Conservation (phyloP, 495 filamentous ascomycete genomes). For the Aspergillus coremiiformis region DNA sequence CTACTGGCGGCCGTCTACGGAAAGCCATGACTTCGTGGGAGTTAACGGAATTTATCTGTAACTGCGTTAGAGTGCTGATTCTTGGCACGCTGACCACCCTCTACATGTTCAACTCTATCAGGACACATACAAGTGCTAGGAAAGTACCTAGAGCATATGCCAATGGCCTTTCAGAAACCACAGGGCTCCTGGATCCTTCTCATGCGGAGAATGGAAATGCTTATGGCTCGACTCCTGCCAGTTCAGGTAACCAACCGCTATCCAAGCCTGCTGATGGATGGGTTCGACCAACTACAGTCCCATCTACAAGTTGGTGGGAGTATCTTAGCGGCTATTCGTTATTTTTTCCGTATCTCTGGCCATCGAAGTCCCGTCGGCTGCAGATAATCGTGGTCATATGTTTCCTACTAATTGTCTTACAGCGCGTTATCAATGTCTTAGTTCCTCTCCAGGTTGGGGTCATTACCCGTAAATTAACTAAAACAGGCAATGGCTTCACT, state of each 20-base stretch:
- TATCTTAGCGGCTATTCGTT: slow-evolving; percentile 81
- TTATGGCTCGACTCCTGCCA: slow-evolving; percentile 46
- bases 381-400: slow-evolving; percentile 74
- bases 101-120: slow-evolving; percentile 49
- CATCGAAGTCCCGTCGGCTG: slow-evolving; percentile 61
- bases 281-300: slow-evolving; percentile 58
- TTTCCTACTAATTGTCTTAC: slow-evolving; percentile 65
- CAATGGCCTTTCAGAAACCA: slow-evolving; percentile 47
- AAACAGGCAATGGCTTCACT: slow-evolving; percentile 33
- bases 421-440: slow-evolving; percentile 72
- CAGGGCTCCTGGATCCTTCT: slow-evolving; percentile 39
- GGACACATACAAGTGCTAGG: slow-evolving; percentile 19
- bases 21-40: slow-evolving; percentile 58
- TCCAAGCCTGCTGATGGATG: slow-evolving; percentile 46
- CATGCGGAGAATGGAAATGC: slow-evolving; percentile 39
- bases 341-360: slow-evolving; percentile 95
- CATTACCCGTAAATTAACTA: slow-evolving; percentile 62
- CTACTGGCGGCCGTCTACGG: slow-evolving; percentile 36
- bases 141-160: slow-evolving; percentile 21
- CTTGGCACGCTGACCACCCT: slow-evolving; percentile 50
- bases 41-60: slow-evolving; percentile 50
- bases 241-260: slow-evolving; percentile 25
- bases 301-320: slow-evolving; percentile 76
- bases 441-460: slow-evolving; percentile 68
- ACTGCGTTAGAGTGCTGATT: slow-evolving; percentile 52